These are phyloP conservation scores for Kwoniella shivajii DNA, from an alignment of 1,284 basidiomycete genomes.

Conservation along the genomic window DNA sequence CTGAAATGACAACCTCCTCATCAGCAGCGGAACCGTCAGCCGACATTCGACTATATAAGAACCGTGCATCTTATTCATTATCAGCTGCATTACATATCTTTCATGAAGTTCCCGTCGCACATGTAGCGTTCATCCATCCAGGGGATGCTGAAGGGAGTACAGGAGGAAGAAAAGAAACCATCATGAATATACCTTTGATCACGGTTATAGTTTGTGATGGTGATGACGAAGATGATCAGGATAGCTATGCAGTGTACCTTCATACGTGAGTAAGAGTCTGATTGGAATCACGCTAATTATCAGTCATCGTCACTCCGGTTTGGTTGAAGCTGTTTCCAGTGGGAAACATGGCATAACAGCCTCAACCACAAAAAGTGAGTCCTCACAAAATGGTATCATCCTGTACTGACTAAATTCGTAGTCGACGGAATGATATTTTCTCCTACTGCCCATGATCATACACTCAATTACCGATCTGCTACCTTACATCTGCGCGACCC, in stretches of 20 bases:
- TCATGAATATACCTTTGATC: slow-evolving; percentile 33
- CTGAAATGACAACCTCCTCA: background rate
- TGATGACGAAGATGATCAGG: slow-evolving; percentile 20
- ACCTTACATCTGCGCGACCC: slow-evolving; percentile 25
- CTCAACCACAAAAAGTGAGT: slow-evolving; percentile 22
- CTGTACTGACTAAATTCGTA: background rate
- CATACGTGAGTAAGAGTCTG: slow-evolving; percentile 28
- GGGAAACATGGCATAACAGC: slow-evolving; percentile 24
- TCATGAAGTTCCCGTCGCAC: slow-evolving; percentile 14
- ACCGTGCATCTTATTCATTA: slow-evolving; percentile 26
- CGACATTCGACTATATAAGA: slow-evolving; percentile 20
- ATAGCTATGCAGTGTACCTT: slow-evolving; percentile 19
- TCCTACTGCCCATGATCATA: slow-evolving; percentile 30
- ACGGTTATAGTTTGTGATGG: slow-evolving; percentile 9
- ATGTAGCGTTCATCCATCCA: slow-evolving; percentile 30
- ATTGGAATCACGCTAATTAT: background rate
- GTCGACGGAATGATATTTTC: slow-evolving; percentile 32
- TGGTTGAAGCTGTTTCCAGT: slow-evolving; percentile 21
- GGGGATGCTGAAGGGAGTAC: slow-evolving; percentile 15
- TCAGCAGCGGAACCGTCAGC: background rate
- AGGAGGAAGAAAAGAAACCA: slow-evolving; percentile 14
- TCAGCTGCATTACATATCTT: slow-evolving; percentile 22
- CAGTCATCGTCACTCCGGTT: slow-evolving; percentile 26
- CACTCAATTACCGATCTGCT: slow-evolving; percentile 28
- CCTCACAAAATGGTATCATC: background rate